Evolutionary conservation across 1,139 yeast genomes (phyloP).

Genomic region (Suhomyces choctaworum): DNA sequence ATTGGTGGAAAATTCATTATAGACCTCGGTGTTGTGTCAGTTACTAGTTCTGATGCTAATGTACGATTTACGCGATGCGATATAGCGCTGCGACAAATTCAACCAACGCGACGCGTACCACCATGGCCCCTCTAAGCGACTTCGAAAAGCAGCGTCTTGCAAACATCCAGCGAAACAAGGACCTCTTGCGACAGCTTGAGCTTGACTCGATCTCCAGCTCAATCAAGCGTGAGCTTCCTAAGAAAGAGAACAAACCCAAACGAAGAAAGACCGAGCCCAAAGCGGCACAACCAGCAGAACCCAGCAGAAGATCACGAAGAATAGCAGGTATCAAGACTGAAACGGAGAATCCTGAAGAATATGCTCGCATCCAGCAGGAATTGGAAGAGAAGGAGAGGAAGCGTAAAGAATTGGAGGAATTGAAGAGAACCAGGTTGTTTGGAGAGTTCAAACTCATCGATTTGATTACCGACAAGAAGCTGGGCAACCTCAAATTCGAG

Average conservation of each 20-base stretch:
- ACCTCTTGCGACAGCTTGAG: constrained; percentile 38
- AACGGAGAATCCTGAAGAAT: constrained; percentile 39
- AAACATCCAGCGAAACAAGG: constrained; percentile 45
- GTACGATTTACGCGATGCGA: neutral
- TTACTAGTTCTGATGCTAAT: neutral
- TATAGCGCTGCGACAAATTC: no score
- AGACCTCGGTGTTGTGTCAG: neutral
- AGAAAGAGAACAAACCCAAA: constrained; percentile 14
- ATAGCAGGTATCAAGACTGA: constrained; percentile 60
- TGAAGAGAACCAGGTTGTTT: constrained; percentile 54
- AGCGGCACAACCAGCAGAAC: constrained; percentile 36
- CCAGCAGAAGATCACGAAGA: constrained; percentile 65
- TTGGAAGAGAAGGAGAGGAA: constrained; percentile 37
- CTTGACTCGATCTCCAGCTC: constrained; percentile 37
- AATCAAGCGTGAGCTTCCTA: constrained; percentile 30
- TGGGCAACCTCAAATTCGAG: constrained; percentile 37
- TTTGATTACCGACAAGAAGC: constrained; percentile 45
- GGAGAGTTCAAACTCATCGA: constrained; percentile 67
- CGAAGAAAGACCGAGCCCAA: constrained; percentile 21
- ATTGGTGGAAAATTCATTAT: constrained; percentile 12
- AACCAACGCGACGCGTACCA: constrained; percentile 9
- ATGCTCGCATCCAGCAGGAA: constrained; percentile 33
- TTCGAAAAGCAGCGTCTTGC: constrained; percentile 70
- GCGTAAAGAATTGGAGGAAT: constrained; percentile 48
- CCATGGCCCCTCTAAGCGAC: constrained; percentile 45